phyloP scores from a whole-genome alignment of 805 yeast species.

The Wickerhamomyces chaumierensis region DNA sequence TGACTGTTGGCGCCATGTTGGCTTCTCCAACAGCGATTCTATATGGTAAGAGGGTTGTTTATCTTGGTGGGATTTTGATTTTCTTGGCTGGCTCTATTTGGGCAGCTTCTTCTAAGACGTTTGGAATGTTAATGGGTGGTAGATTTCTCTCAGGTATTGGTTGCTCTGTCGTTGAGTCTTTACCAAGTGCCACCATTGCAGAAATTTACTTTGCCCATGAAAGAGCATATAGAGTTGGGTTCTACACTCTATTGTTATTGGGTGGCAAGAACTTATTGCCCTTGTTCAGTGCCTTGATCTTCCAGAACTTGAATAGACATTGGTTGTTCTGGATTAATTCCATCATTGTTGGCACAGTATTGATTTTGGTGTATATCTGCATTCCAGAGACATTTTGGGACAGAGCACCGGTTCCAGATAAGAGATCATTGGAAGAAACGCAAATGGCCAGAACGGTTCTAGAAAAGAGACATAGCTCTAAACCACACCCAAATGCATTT shows the following conservation, averaged over 20 bases:
- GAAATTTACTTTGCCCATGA: conserved; percentile 53
- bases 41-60: conserved; percentile 47
- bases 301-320: conserved; percentile 36
- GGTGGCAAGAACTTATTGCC: conserved; percentile 56
- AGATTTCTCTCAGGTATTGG: conserved; percentile 51
- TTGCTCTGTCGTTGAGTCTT: conserved; percentile 47
- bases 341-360: conserved; percentile 36
- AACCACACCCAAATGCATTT: neutral
- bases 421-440: conserved; percentile 36
- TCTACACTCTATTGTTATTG: conserved; percentile 44
- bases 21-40: conserved; percentile 47
- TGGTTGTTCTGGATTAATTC: conserved; percentile 54
- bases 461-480: conserved; percentile 8
- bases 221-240: conserved; percentile 47
- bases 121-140: conserved; percentile 43
- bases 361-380: conserved; percentile 35
- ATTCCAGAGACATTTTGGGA: conserved; percentile 62
- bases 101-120: conserved; percentile 38
- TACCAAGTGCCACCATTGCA: conserved; percentile 50
- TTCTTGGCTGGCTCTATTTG: conserved; percentile 42
- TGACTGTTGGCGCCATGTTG: conserved; percentile 47
- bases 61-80: conserved; percentile 34
- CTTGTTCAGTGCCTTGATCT: conserved; percentile 40
- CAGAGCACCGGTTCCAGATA: conserved; percentile 37
- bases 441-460: conserved; percentile 31